Percentiles rank a stretch among this genome's conserved stretches.
Conservation (phyloP, 2,329 filamentous ascomycete species). For the Cladosporium velox region DNA sequence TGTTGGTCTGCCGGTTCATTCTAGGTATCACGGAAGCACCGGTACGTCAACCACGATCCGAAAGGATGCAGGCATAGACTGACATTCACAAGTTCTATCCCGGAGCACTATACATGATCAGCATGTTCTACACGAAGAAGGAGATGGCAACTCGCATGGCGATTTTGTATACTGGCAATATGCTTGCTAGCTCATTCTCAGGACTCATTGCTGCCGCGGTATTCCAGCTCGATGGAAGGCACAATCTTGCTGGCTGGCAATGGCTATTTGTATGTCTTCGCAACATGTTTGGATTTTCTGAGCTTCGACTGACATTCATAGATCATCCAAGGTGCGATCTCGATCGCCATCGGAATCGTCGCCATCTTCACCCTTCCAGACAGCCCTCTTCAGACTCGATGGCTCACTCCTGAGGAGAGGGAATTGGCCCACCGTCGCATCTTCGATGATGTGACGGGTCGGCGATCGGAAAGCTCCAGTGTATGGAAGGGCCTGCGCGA, state of each 20-base stretch:
- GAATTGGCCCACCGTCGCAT: slow-evolving; percentile 23
- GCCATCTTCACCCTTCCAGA: slow-evolving; percentile 66
- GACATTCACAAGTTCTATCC: slow-evolving; percentile 14
- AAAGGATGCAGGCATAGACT: not conserved
- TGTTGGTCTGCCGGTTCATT: slow-evolving; percentile 30
- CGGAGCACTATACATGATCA: slow-evolving; percentile 25
- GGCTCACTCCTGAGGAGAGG: slow-evolving; percentile 51
- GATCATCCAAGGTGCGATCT: slow-evolving; percentile 37
- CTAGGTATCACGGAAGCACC: slow-evolving; percentile 25
- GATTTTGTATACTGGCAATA: slow-evolving; percentile 15
- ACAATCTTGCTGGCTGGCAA: slow-evolving; percentile 12
- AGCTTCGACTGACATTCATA: slow-evolving; percentile 18
- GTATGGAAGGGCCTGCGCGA: slow-evolving; percentile 27
- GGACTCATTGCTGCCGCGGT: slow-evolving; percentile 16
- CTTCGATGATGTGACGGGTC: slow-evolving; percentile 48
- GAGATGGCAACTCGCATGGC: slow-evolving; percentile 17
- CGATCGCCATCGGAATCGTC: slow-evolving; percentile 60
- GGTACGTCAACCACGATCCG: not conserved
- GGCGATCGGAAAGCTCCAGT: slow-evolving; percentile 47
- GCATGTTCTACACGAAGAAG: slow-evolving; percentile 45
- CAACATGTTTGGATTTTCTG: not conserved
- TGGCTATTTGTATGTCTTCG: slow-evolving; percentile 11
- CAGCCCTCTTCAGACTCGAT: slow-evolving; percentile 54
- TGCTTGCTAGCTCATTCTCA: slow-evolving; percentile 15
- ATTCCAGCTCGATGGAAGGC: slow-evolving; percentile 9